Evolutionary conservation across 2,329 filamentous ascomycete species (phyloP), one percentile per base, ranked within the genome.

Genomic region (Xylogone sp.): DNA sequence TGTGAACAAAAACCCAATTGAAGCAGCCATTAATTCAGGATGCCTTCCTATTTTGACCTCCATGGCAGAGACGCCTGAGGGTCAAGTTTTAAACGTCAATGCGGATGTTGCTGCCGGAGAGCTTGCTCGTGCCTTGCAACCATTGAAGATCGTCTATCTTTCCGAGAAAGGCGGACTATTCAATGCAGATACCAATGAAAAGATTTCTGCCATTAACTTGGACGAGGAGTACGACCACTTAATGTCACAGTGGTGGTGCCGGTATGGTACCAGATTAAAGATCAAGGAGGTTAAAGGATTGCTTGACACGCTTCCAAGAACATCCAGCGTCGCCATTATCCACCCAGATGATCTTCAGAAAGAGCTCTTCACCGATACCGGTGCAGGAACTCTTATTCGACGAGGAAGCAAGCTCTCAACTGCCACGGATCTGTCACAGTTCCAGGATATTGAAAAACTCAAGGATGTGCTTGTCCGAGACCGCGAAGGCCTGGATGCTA

Each of bases 261-360:
- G 90, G 66, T 95, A 94, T 68, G 94, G 94, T 56, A 97, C 93
- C 34, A 83, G 92, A 56, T 79, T 97, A 58, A 99, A 99, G 84
- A 97, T 99, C 71, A 90, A 88, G 74, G 91, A 99, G 75, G 95
- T 96, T 74, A 96, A 96, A 78, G 91, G 96, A 53, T 81, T 99
- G 22, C 76, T 99, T 48, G 89, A 90, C 61, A 86, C 88, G 46
- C 82, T 99, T 18, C 94, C 94, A 48, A 86, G 90, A 62, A 93
- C 89, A 51, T 97, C 93, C 18, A 96, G 90, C 62, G 93, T 99
- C 46, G 94, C 94, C 55, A 97, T 99, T 65, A 99, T 97, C 62
- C 92, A 97, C 72, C 93, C 94, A 2, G 91, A 89, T 58, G 92
- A 96, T 69, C 79, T 99, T 43, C 92, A 97, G 73, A 96, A 95